Conservation (phyloP, 2,329 filamentous ascomycete genomes). For the Hyphodiscus sp. region DNA sequence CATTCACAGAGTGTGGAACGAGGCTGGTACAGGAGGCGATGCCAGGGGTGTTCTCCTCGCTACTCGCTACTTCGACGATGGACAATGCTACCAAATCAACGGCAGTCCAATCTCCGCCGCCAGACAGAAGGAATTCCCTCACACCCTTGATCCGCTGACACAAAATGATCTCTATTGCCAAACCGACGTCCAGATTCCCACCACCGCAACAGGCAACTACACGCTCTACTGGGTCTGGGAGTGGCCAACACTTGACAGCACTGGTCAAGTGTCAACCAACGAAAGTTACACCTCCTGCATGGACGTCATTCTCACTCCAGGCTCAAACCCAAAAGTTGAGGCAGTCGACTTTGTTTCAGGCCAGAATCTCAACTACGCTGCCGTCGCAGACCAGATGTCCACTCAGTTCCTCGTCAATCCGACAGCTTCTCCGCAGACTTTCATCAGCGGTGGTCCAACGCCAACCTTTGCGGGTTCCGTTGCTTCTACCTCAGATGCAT, state of each 20-base stretch:
- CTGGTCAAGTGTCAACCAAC: conserved; percentile 40
- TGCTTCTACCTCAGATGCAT: neutral
- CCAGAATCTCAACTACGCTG: conserved; percentile 6
- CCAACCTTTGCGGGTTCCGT: neutral
- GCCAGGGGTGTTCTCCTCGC: conserved; percentile 68
- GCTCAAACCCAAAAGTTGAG: conserved; percentile 2
- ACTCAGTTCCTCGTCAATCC: conserved; percentile 20
- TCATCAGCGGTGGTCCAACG: neutral
- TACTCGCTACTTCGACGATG: conserved; percentile 80
- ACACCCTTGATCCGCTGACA: conserved; percentile 37
- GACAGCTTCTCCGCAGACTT: neutral
- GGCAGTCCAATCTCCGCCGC: conserved; percentile 46
- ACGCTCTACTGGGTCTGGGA: conserved; percentile 97
- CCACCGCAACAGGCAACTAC: conserved; percentile 57
- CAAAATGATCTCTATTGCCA: conserved; percentile 70
- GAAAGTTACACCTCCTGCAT: conserved; percentile 55
- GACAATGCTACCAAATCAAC: conserved; percentile 80
- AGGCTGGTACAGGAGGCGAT: conserved; percentile 74
- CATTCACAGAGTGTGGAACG: conserved; percentile 73
- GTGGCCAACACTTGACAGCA: conserved; percentile 60
- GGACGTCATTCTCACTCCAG: conserved; percentile 37
- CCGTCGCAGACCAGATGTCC: conserved; percentile 20
- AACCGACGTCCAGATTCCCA: conserved; percentile 69
- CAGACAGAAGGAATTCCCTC: conserved; percentile 51
- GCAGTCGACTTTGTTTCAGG: conserved; percentile 2